Conservation (phyloP, 192 early-diverging fungal genomes). For the Coemansia sp. region DNA sequence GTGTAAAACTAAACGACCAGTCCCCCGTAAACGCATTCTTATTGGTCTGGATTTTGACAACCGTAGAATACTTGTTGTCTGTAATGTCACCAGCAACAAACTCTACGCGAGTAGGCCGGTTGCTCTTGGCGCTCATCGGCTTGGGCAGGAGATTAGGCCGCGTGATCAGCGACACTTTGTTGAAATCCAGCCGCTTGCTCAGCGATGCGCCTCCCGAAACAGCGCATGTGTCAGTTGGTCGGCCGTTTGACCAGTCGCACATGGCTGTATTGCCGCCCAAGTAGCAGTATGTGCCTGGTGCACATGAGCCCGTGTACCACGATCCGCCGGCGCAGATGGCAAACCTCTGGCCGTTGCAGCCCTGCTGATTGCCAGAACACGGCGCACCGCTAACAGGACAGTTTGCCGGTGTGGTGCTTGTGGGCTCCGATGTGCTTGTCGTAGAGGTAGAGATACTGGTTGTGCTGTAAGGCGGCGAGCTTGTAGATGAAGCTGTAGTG, state of each 20-base stretch:
- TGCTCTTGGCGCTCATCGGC: conserved; percentile 34
- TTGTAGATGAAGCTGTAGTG: background rate
- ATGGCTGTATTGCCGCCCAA: conserved; percentile 28
- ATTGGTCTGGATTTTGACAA: conserved; percentile 49
- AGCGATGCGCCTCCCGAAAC: conserved; percentile 27
- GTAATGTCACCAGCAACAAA: conserved; percentile 40
- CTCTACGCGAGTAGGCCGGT: conserved; percentile 40
- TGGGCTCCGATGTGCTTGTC: conserved; percentile 6
- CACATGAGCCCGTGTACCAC: conserved; percentile 51
- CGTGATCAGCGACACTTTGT: conserved; percentile 26
- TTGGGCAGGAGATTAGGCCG: conserved; percentile 34
- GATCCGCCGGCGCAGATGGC: conserved; percentile 51
- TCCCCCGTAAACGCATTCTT: conserved; percentile 41
- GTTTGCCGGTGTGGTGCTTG: conserved; percentile 19
- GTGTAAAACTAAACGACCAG: conserved; percentile 45
- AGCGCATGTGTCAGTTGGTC: conserved; percentile 39
- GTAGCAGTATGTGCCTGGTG: conserved; percentile 50
- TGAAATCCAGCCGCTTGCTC: conserved; percentile 31
- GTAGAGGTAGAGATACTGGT: conserved; percentile 11
- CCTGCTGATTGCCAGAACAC: conserved; percentile 44
- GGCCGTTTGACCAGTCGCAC: conserved; percentile 47
- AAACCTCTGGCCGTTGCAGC: conserved; percentile 46
- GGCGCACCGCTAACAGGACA: conserved; percentile 50
- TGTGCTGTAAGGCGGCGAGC: conserved; percentile 13
- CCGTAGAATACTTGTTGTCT: conserved; percentile 36